These are phyloP conservation scores for Debaryomyces coudertii DNA, from an alignment of 1,139 yeast species.

Conservation along the genomic window DNA sequence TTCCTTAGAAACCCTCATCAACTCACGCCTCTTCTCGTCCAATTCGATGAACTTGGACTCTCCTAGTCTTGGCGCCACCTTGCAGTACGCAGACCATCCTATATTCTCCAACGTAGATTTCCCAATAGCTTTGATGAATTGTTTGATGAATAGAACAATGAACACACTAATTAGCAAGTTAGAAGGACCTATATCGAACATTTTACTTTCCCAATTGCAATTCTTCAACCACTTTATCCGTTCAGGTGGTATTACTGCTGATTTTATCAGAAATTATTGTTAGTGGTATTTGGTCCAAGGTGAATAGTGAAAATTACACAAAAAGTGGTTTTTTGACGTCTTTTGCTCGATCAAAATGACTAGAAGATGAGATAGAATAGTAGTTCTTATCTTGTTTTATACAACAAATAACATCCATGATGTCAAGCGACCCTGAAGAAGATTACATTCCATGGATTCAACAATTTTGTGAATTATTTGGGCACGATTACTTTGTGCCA, in stretches of 20 bases:
- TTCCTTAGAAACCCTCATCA: conserved; percentile 51
- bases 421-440: conserved; percentile 55
- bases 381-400: not conserved
- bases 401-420: conserved; percentile 14
- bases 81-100: conserved; percentile 46
- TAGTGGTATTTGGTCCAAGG: not conserved
- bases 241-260: not conserved
- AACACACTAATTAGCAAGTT: conserved; percentile 33
- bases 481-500: conserved; percentile 92
- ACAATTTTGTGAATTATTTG: conserved; percentile 82
- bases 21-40: conserved; percentile 45
- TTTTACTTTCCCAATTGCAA: conserved; percentile 2
- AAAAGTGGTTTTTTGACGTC: not conserved
- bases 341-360: not conserved
- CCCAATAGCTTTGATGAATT: conserved; percentile 36
- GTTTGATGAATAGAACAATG: conserved; percentile 35
- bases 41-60: conserved; percentile 37
- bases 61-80: conserved; percentile 36
- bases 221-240: not conserved
- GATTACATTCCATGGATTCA: conserved; percentile 87
- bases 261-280: not conserved
- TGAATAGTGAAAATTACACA: conserved; percentile 4
- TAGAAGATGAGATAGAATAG: conserved; percentile 2
- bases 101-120: conserved; percentile 36
- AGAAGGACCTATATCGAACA: conserved; percentile 36